A percentile compares a stretch with the other conserved stretches of the same genome.
Conservation (phyloP, 345 rosid species). For the Acer yangbiense region DNA sequence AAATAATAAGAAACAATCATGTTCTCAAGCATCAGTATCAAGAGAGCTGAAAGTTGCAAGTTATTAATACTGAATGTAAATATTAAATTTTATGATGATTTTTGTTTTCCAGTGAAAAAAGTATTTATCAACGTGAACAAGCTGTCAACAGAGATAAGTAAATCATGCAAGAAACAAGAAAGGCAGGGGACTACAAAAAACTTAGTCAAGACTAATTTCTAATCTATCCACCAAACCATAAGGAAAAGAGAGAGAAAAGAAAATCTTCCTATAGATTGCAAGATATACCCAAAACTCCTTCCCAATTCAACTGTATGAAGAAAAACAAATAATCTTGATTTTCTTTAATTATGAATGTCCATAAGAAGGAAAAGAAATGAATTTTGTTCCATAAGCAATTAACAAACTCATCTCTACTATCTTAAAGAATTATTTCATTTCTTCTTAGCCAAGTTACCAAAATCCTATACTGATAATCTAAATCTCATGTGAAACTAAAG, state of each 20-base stretch:
- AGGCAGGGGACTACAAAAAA: not conserved
- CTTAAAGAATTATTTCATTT: not conserved
- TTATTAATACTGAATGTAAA: not conserved
- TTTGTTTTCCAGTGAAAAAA: too few species aligned
- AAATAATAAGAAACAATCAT: conserved; percentile 2
- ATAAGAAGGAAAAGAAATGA: not conserved
- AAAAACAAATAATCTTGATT: not conserved
- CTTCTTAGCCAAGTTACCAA: not conserved
- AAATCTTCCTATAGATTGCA: not conserved
- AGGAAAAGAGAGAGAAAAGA: not conserved
- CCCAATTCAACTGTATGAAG: not conserved
- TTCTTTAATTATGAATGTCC: not conserved
- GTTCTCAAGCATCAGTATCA: not conserved
- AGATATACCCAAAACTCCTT: not conserved
- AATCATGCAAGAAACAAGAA: not conserved
- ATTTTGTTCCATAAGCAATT: not conserved
- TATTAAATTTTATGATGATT: not conserved
- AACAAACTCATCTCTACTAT: not conserved
- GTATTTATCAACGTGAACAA: not conserved
- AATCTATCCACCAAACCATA: not conserved
- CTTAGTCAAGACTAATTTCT: not conserved
- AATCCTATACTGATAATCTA: not conserved
- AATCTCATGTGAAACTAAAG: not conserved
- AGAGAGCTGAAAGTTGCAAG: not conserved
- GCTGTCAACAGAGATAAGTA: not conserved